phyloP scores from a whole-genome alignment of 495 filamentous ascomycete genomes.

The Aspergillus olivimuriae region DNA sequence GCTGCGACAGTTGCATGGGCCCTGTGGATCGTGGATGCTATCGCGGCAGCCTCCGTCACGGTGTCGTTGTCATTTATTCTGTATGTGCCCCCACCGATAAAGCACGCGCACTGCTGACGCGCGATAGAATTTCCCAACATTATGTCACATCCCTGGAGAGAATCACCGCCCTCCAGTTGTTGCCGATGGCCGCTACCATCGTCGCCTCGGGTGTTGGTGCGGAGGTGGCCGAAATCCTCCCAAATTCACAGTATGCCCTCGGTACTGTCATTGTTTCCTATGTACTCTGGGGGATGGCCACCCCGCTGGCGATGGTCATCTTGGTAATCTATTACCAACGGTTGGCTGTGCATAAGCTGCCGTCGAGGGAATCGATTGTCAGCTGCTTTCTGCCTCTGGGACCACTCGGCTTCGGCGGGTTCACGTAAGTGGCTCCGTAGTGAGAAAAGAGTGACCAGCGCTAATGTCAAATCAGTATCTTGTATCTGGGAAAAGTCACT shows the following conservation, averaged over 20 bases:
- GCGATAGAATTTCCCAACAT: conserved; percentile 27
- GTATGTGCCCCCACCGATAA: conserved; percentile 13
- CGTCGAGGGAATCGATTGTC: conserved; percentile 39
- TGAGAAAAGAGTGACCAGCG: no score
- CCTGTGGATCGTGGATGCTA: conserved; percentile 42
- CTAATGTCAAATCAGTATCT: no score
- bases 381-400: conserved; percentile 42
- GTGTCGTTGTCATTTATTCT: conserved; percentile 37
- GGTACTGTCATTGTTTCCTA: conserved; percentile 39
- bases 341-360: conserved; percentile 38
- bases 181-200: conserved; percentile 42
- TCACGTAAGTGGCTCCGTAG: conserved; percentile 31
- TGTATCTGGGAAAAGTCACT: conserved; percentile 39
- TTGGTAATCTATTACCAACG: conserved; percentile 46
- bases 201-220: conserved; percentile 40
- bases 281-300: conserved; percentile 40
- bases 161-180: conserved; percentile 40
- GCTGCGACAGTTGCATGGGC: conserved; percentile 31
- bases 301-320: conserved; percentile 34
- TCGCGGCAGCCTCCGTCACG: conserved; percentile 31
- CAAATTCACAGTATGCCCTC: conserved; percentile 18
- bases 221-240: conserved; percentile 29
- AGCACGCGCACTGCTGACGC: neutral
- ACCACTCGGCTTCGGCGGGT: conserved; percentile 42
- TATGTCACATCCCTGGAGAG: conserved; percentile 30